A percentile compares a stretch with the other conserved stretches of the same genome.
phyloP scores from a whole-genome alignment of 164 flowering plant genomes.

The Protea cynaroides region DNA sequence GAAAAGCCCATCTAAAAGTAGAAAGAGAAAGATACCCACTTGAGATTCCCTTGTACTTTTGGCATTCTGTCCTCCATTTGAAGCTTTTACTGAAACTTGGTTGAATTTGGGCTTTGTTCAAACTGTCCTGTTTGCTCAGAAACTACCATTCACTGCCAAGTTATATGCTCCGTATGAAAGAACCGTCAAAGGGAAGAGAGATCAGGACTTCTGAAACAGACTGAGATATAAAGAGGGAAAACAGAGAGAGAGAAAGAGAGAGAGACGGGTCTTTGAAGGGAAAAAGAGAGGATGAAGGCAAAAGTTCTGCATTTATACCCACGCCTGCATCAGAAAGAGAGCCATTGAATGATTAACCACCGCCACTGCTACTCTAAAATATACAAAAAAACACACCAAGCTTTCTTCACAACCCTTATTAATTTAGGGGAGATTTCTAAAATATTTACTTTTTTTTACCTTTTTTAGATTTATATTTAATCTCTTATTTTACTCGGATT shows the following conservation, averaged over 20 bases:
- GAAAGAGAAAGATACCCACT: constrained; percentile 55
- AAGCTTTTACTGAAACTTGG: constrained; percentile 34
- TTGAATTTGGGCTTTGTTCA: constrained; percentile 32
- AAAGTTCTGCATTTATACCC: constrained; percentile 72
- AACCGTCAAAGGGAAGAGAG: constrained; percentile 10
- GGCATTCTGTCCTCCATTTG: constrained; percentile 36
- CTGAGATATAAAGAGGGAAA: no score
- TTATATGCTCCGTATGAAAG: neutral
- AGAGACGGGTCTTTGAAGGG: constrained; percentile 5
- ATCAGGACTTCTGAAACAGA: constrained; percentile 3
- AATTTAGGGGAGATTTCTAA: neutral
- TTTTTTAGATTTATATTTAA: neutral
- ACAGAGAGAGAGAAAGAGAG: constrained; percentile 12
- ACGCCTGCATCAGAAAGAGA: constrained; percentile 83
- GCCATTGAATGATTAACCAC: constrained; percentile 90
- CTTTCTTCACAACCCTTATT: constrained; percentile 4
- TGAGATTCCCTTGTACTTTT: constrained; percentile 60
- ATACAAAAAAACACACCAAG: constrained; percentile 5
- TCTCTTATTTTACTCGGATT: constrained; percentile 1
- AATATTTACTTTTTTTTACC: neutral
- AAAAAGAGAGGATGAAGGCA: constrained; percentile 29
- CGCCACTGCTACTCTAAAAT: constrained; percentile 55
- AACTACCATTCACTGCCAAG: constrained; percentile 19
- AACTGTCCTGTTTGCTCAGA: constrained; percentile 24
- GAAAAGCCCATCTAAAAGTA: constrained; percentile 38